Evolutionary conservation across 2,329 filamentous ascomycete genomes (phyloP).

Genomic region (Diaporthe aspalathi): DNA sequence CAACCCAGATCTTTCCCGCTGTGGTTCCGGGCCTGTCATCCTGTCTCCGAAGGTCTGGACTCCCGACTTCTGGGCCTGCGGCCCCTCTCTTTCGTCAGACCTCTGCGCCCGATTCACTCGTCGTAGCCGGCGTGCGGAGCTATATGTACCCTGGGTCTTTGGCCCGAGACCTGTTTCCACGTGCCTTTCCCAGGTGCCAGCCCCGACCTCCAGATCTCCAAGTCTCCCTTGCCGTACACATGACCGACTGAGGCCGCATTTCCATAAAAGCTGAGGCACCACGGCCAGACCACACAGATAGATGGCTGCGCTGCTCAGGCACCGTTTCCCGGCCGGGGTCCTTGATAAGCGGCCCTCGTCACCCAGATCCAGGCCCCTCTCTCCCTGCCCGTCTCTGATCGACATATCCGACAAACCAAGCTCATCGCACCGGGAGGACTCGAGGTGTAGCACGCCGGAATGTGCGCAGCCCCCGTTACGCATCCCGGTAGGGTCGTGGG

Average conservation of each 20-base stretch:
- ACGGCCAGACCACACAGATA: slow-evolving; percentile 10
- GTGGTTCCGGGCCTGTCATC: not conserved
- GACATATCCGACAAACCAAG: slow-evolving; percentile 28
- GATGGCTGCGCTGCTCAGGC: slow-evolving; percentile 36
- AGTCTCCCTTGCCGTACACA: not conserved
- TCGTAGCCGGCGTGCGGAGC: not conserved
- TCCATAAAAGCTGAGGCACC: not conserved
- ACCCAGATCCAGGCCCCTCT: slow-evolving; percentile 6
- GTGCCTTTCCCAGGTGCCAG: not conserved
- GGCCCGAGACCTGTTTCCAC: slow-evolving; percentile 8
- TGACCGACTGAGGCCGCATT: not conserved
- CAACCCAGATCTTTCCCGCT: slow-evolving; percentile 18
- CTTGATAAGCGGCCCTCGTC: slow-evolving; percentile 30
- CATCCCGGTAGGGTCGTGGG: slow-evolving; percentile 45
- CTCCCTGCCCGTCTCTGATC: slow-evolving; percentile 21
- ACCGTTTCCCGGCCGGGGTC: slow-evolving; percentile 29
- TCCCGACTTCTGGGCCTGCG: not conserved
- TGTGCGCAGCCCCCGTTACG: not conserved
- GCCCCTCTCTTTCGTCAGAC: slow-evolving; percentile 27
- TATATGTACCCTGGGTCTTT: slow-evolving; percentile 14
- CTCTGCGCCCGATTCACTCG: not conserved
- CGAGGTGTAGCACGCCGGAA: not conserved
- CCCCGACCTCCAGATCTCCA: not conserved
- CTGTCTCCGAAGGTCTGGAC: slow-evolving; percentile 4
- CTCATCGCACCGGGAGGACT: slow-evolving; percentile 33